Evolutionary conservation across 352 stramenopile genomes (phyloP), one percentile per base, ranked within the genome.

Genomic region (Phytopythium ostracodes): DNA sequence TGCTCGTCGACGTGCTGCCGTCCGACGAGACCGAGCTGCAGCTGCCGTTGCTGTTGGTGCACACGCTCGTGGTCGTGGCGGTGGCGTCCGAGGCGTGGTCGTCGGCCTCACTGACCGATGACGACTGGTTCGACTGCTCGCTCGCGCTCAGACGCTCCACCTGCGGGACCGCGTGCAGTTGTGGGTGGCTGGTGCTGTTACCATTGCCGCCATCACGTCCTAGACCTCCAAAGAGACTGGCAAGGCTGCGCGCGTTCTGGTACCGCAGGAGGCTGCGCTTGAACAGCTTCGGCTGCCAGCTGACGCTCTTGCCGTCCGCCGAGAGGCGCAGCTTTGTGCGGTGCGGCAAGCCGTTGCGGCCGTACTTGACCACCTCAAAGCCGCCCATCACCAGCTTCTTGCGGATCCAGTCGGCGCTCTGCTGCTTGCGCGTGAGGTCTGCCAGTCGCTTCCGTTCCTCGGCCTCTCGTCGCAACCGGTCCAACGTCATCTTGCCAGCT

Each of bases 281-380:
- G n/a, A 90, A 63, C 18, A 91, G 59, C 59, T 93, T 92, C 0
- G 82, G 79, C 64, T 89, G 78, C 86, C 86, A 95, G 53, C 73
- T 85, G 27, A 95, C 62, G 17, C 77, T 76, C 63, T 86, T 78
- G 20, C 84, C 85, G 43, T 90, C 81, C 5, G 75, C 75, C 40
- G 84, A 93, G 22, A 95, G 75, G 0, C 77, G 74, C 29, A 95
- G 65, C 55, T 89, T 89, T 0, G 86, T 95, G 29, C 81, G 82
- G 55, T 93, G 82, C 8, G 82, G 82, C 27, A 91, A 62, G 0
- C 86, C 86, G 29, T 91, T 87, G 59, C 85, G 83, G 18, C 84
- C 84, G 60, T 95, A 91, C 63, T 95, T 95, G 62, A 95, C 71
- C 3, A 84, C 81, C 31, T 88, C 74, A 36, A 92, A 88, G 9